Evolutionary conservation across 257 asterid genomes (phyloP), one percentile per base, ranked within the genome.

Genomic region (Solanum virginianum): DNA sequence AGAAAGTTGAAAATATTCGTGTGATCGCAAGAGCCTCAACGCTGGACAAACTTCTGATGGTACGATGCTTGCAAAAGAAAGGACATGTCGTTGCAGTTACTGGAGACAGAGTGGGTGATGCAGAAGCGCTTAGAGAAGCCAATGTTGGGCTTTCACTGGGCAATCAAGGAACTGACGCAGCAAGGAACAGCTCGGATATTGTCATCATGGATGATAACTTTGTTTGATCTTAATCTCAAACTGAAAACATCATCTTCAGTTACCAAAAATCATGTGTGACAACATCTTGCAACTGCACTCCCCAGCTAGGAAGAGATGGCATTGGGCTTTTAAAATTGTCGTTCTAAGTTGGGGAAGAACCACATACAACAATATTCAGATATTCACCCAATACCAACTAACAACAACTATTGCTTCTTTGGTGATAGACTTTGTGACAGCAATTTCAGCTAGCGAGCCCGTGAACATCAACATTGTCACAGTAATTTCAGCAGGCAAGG

Each of bases 21-120:
- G 97, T 94, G 20, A 89, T 94, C 92, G 97, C 94, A 14, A 87
- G 96, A 87, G 89, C 97, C 26, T 91, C 95, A 56, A 92, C 94
- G 0, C 16, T 87, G 13, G 97, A 92, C 89, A 93, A 91, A 80
- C 91, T 72, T 9, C 82, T 83, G 16, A 88, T 95, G 92, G 97
- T 93, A 8, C 86, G 85, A 81, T 86, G 91, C 89, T 86, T 95
- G 68, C 91, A 88, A 62, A 74, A 86, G 77, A 88, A 65, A 83
- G 97, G 97, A 10, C 95, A 94, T n/a, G 96, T 93, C 0, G 98
- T 95, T 10, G 98, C 97, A 6, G 94, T 95, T 9, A 94, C 96
- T 0, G 97, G 95, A 22, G 93, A 92, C 17, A 93, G 92, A 7
- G 89, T 88, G 6, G 90, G 90, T 18, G 98, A 93, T 55, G 95